A percentile compares a stretch with the other conserved stretches of the same genome.
Evolutionary conservation across 768 basidiomycete species (phyloP).

Genomic region (Strobilomyces echinocephalus): DNA sequence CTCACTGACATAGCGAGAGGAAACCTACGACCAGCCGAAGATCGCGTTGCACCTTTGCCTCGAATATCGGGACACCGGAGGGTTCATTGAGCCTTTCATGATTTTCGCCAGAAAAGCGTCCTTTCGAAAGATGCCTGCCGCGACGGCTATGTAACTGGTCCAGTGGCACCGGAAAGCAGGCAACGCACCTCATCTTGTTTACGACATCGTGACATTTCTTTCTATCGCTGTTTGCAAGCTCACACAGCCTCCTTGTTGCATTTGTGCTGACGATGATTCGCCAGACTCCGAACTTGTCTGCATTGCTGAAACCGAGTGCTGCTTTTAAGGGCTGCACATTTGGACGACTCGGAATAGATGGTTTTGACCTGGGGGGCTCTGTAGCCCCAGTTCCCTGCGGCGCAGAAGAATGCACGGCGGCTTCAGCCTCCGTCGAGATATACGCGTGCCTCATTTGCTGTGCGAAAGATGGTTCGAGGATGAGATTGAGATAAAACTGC

Average conservation of each 20-base stretch:
- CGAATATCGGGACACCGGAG: slow-evolving; percentile 54
- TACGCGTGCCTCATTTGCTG: slow-evolving; percentile 10
- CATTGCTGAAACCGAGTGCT: slow-evolving; percentile 55
- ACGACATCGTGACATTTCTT: slow-evolving; percentile 50
- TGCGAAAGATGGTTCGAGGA: slow-evolving; percentile 16
- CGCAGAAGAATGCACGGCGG: neutral
- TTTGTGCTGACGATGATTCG: slow-evolving; percentile 49
- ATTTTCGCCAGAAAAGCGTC: slow-evolving; percentile 65
- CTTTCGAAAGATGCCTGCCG: slow-evolving; percentile 60
- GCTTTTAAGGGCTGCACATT: slow-evolving; percentile 56
- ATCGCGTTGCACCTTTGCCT: slow-evolving; percentile 62
- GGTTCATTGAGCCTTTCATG: slow-evolving; percentile 53
- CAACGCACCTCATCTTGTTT: slow-evolving; percentile 62
- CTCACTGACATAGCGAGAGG: neutral
- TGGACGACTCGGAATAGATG: slow-evolving; percentile 39
- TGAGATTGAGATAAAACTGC: slow-evolving; percentile 26
- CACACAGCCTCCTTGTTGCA: slow-evolving; percentile 47
- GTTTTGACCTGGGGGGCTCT: slow-evolving; percentile 6
- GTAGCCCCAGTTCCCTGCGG: neutral
- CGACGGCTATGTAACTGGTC: neutral
- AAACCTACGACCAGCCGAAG: slow-evolving; percentile 45
- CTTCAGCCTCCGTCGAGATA: neutral
- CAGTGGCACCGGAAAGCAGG: neutral
- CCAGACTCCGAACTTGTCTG: slow-evolving; percentile 63
- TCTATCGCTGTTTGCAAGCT: slow-evolving; percentile 40